These are phyloP conservation scores for Funneliformis caledonium DNA, from an alignment of 371 early-diverging fungal species.

Conservation along the genomic window DNA sequence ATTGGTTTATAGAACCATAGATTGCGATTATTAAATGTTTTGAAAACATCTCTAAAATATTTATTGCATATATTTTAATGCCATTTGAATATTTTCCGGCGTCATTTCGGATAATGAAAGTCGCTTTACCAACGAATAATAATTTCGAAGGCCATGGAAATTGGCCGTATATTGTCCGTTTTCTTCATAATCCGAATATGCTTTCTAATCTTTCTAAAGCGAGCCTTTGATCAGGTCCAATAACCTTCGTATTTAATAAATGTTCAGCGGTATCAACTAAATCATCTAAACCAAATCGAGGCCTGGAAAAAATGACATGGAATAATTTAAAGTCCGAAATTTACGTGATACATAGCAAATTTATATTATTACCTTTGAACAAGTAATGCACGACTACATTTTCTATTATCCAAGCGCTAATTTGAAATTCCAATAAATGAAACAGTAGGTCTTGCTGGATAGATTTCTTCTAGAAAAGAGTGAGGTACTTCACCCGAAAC, in stretches of 20 bases:
- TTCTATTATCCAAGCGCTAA: conserved; percentile 41
- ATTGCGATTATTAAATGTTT: conserved; percentile 5
- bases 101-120: conserved; percentile 1
- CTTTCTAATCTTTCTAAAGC: background rate
- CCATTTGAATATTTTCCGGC: conserved; percentile 30
- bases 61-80: conserved; percentile 24
- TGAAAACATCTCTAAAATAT: conserved; percentile 36
- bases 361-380: conserved; percentile 2
- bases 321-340: too few species aligned
- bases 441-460: conserved; percentile 28
- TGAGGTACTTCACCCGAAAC: too few species aligned
- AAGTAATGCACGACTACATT: conserved; percentile 37
- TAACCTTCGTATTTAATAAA: background rate
- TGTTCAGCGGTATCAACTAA: conserved; percentile 31
- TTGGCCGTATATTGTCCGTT: conserved; percentile 19
- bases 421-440: conserved; percentile 39
- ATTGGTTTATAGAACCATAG: background rate
- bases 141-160: conserved; percentile 40
- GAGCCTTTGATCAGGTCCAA: background rate
- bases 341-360: background rate
- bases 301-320: background rate
- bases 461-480: background rate
- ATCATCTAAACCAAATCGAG: conserved; percentile 16
- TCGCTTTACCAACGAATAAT: conserved; percentile 36
- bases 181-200: conserved; percentile 33